Conservation (phyloP, 176 grass and related monocot species). For the Zea luxurians region DNA sequence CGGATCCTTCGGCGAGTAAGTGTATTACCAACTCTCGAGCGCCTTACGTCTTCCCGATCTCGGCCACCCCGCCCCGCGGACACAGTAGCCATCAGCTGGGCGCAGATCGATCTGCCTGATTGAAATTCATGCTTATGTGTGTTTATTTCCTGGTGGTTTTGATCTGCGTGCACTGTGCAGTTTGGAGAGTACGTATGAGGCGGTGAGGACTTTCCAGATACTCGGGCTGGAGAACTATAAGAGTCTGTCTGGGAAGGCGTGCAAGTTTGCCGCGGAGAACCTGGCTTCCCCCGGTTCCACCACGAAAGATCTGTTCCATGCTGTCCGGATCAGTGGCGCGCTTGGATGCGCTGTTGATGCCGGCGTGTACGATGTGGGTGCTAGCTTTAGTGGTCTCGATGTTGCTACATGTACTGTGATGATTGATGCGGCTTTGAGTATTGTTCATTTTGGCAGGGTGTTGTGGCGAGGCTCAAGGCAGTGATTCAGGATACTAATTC, state of each 20-base stretch:
- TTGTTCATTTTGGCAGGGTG: conserved; percentile 46
- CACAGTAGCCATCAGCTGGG: conserved; percentile 1
- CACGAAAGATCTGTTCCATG: conserved; percentile 67
- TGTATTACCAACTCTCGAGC: neutral
- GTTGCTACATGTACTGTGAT: conserved; percentile 5
- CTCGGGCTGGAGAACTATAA: conserved; percentile 47
- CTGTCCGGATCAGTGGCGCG: conserved; percentile 42
- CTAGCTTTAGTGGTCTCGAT: conserved; percentile 27
- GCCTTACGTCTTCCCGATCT: conserved; percentile 14
- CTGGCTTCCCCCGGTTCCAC: conserved; percentile 35
- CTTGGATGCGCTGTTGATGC: conserved; percentile 47
- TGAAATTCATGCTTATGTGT: neutral
- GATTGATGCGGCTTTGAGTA: conserved; percentile 22
- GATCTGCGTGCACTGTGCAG: conserved; percentile 29
- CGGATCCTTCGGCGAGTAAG: conserved; percentile 61
- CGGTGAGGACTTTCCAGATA: conserved; percentile 55
- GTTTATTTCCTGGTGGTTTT: neutral
- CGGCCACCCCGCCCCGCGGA: neutral
- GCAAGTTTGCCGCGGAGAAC: conserved; percentile 47
- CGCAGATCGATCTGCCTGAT: conserved; percentile 38
- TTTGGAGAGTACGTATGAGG: conserved; percentile 56
- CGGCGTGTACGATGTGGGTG: conserved; percentile 51
- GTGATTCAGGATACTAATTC: conserved; percentile 75
- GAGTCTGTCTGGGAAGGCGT: conserved; percentile 35
- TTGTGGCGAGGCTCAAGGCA: conserved; percentile 57